These are phyloP conservation scores for Fraxinus ornus DNA, from an alignment of 305 asterid genomes.

Conservation along the genomic window DNA sequence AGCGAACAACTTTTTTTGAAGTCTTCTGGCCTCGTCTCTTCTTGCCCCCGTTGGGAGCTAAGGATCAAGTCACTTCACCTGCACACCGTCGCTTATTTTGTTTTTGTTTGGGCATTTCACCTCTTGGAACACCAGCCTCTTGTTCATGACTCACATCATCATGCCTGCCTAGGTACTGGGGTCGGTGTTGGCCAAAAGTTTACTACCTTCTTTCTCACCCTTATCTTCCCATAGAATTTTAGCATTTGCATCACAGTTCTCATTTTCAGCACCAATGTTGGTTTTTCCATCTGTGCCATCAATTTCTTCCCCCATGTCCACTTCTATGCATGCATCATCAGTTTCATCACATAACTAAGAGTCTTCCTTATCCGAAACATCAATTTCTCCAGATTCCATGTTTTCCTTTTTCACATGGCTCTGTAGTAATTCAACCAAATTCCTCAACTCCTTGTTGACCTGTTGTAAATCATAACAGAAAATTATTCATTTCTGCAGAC, in stretches of 20 bases:
- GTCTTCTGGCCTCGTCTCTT: constrained; percentile 6
- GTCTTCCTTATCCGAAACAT: constrained; percentile 26
- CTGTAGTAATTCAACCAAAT: constrained; percentile 62
- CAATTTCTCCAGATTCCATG: constrained; percentile 32
- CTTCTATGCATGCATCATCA: constrained; percentile 13
- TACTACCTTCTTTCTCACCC: constrained; percentile 17
- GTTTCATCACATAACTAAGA: constrained; percentile 25
- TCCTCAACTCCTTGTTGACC: constrained; percentile 85
- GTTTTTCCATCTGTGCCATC: constrained; percentile 24
- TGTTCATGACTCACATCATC: not conserved
- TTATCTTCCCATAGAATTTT: constrained; percentile 28
- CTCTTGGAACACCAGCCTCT: not conserved
- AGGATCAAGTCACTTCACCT: constrained; percentile 1
- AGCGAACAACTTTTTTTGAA: not conserved
- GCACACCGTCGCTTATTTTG: constrained; percentile 1
- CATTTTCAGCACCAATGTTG: constrained; percentile 27
- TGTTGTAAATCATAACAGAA: constrained; percentile 28
- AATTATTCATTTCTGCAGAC: too few relatives aligned
- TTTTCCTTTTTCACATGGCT: constrained; percentile 54
- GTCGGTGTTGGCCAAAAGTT: constrained; percentile 16
- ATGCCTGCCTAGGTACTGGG: constrained; percentile 8
- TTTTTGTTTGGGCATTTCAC: constrained; percentile 19
- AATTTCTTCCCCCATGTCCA: constrained; percentile 31
- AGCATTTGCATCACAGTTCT: constrained; percentile 32
- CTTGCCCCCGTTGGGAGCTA: constrained; percentile 10